phyloP scores from a whole-genome alignment of 805 yeast genomes.

The Kluyveromyces nonfermentans region DNA sequence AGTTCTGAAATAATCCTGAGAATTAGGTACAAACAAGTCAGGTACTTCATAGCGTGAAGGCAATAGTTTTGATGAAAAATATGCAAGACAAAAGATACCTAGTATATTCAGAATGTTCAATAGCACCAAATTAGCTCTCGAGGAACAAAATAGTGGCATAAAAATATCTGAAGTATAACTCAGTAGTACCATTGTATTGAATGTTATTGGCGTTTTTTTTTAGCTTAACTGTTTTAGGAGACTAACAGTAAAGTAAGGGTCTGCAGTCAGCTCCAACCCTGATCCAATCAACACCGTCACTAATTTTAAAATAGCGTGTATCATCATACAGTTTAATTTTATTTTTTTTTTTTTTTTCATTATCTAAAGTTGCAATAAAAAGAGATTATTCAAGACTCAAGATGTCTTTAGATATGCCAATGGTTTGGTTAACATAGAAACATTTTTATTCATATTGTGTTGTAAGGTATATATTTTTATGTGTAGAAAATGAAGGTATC shows the following conservation, averaged over 20 bases:
- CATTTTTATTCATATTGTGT: no score
- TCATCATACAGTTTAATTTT: not conserved
- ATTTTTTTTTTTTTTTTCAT: no score
- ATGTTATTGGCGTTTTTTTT: not conserved
- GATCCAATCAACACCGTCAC: not conserved
- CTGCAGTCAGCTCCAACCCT: not conserved
- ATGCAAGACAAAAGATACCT: conserved; percentile 13
- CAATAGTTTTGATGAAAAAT: conserved; percentile 16
- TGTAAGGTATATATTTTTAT: no score
- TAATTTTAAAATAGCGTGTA: not conserved
- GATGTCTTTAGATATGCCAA: no score
- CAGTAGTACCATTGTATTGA: conserved; percentile 19
- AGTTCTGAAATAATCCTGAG: conserved; percentile 33
- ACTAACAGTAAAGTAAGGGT: not conserved
- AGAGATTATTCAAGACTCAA: no score
- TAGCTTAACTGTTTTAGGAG: not conserved
- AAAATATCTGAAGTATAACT: conserved; percentile 25
- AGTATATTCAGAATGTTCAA: conserved; percentile 6
- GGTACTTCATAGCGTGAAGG: conserved; percentile 20
- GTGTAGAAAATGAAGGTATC: no score
- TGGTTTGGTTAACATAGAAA: no score
- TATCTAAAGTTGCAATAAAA: no score
- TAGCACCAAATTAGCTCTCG: conserved; percentile 17
- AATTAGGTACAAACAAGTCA: conserved; percentile 28
- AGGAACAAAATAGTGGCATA: conserved; percentile 29